Evolutionary conservation across 495 filamentous ascomycete genomes (phyloP).

Genomic region (Apiosordaria backusii): DNA sequence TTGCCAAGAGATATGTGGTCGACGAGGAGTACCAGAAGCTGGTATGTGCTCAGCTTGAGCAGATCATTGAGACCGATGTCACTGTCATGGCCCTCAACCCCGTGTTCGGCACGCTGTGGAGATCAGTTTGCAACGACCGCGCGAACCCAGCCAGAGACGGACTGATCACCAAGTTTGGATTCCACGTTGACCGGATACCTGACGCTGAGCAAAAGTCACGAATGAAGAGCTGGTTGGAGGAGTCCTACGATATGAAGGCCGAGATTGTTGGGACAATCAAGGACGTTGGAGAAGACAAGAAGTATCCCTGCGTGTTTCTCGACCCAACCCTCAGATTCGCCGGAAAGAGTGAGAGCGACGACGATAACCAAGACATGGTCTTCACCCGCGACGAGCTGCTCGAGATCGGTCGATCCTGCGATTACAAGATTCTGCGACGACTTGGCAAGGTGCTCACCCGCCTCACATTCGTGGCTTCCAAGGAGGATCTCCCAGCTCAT

Average conservation of each 20-base stretch:
- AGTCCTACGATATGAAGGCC: conserved; percentile 43
- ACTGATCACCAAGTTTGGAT: conserved; percentile 37
- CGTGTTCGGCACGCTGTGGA: conserved; percentile 47
- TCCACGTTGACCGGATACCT: conserved; percentile 30
- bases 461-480: conserved; percentile 38
- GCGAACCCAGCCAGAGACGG: conserved; percentile 36
- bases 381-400: conserved; percentile 43
- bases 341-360: conserved; percentile 15
- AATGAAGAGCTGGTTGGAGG: conserved; percentile 45
- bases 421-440: conserved; percentile 38
- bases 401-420: conserved; percentile 47
- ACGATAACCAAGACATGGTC: conserved; percentile 22
- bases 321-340: conserved; percentile 42
- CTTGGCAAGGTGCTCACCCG: conserved; percentile 42
- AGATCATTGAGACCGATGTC: conserved; percentile 41
- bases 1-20: conserved; percentile 35
- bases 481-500: conserved; percentile 41
- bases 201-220: conserved; percentile 30
- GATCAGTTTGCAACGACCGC: conserved; percentile 45
- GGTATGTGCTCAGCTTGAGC: conserved; percentile 33
- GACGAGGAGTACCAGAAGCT: conserved; percentile 36
- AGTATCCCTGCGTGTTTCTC: conserved; percentile 51
- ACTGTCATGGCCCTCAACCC: conserved; percentile 43
- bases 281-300: conserved; percentile 38
- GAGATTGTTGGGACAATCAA: conserved; percentile 44